Percentiles rank a stretch among this genome's conserved stretches.
phyloP scores from a whole-genome alignment of 371 early-diverging fungal species.

The Mucor lusitanicus region DNA sequence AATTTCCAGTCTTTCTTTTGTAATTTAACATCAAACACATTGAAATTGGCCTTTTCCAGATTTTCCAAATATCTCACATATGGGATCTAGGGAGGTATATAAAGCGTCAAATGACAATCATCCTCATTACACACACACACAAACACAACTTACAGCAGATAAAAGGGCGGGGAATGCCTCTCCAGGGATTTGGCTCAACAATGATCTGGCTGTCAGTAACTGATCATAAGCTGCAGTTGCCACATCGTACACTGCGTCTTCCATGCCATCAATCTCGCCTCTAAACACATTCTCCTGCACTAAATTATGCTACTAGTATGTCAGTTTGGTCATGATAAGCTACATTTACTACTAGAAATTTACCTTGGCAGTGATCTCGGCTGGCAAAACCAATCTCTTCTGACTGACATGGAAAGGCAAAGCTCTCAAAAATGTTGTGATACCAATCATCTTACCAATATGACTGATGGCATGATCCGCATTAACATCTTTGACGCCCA shows the following conservation, averaged over 20 bases:
- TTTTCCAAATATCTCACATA: conserved; percentile 62
- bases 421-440: conserved; percentile 73
- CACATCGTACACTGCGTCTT: conserved; percentile 77
- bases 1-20: conserved; percentile 68
- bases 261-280: conserved; percentile 62
- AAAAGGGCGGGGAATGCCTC: conserved; percentile 69
- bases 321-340: neutral
- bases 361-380: conserved; percentile 81
- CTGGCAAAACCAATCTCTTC: conserved; percentile 67
- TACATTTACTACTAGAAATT: neutral
- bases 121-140: neutral
- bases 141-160: conserved; percentile 50
- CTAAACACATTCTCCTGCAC: conserved; percentile 76
- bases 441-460: conserved; percentile 87
- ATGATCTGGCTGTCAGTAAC: conserved; percentile 72
- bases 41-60: conserved; percentile 72
- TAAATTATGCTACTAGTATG: conserved; percentile 55
- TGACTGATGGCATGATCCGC: conserved; percentile 92
- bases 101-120: neutral
- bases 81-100: conserved; percentile 41
- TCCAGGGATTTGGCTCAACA: conserved; percentile 51
- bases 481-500: conserved; percentile 78
- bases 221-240: conserved; percentile 85
- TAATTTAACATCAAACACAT: conserved; percentile 67
- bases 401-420: conserved; percentile 71